Conservation (phyloP, 208 protist genomes). For the Leishmania gerbilli region DNA sequence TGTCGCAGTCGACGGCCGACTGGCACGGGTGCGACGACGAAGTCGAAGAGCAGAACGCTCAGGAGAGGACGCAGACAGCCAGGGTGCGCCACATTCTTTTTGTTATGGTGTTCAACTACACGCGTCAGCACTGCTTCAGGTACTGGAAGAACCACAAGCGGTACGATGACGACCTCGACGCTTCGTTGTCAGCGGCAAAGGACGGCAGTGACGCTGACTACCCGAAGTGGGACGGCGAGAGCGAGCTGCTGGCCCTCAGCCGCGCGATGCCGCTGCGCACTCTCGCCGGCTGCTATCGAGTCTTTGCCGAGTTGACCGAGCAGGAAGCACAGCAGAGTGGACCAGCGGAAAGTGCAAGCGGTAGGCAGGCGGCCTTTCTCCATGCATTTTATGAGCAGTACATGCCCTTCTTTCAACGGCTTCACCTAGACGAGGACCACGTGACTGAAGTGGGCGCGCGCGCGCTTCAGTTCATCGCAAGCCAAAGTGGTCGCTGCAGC, state of each 20-base stretch:
- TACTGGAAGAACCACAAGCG: constrained; percentile 19
- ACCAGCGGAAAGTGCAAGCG: neutral
- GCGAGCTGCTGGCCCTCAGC: constrained; percentile 19
- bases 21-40: neutral
- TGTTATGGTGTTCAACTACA: constrained; percentile 33
- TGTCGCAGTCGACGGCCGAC: neutral
- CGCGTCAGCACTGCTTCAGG: constrained; percentile 20
- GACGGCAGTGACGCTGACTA: constrained; percentile 4
- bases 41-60: neutral
- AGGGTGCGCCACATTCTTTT: constrained; percentile 29
- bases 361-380: constrained; percentile 10
- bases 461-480: constrained; percentile 24
- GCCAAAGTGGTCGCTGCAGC: constrained; percentile 8
- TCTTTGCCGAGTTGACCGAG: constrained; percentile 25
- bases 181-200: neutral
- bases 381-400: constrained; percentile 33
- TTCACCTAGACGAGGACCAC: constrained; percentile 17
- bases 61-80: neutral
- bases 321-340: neutral
- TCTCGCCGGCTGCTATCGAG: constrained; percentile 21
- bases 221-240: constrained; percentile 17
- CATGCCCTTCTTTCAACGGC: constrained; percentile 14
- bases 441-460: constrained; percentile 17
- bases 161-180: constrained; percentile 6
- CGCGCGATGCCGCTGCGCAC: constrained; percentile 27